A percentile compares a stretch with the other conserved stretches of the same genome.
Conservation (phyloP, 139 green algal species). For the Haematococcus lacustris region DNA sequence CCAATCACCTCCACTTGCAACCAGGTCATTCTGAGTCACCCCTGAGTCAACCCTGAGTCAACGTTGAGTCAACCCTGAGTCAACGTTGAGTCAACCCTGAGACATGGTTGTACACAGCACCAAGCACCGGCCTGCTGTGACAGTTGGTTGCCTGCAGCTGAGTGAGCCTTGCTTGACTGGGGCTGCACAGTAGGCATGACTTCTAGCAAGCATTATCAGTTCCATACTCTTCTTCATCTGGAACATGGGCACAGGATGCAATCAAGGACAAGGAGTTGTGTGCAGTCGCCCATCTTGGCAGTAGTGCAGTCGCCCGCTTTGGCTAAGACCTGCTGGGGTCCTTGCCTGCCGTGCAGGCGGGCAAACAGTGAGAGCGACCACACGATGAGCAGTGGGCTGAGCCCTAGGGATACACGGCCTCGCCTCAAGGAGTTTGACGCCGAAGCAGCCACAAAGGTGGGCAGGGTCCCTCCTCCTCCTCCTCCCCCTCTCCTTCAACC, state of each 20-base stretch:
- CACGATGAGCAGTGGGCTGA: slow-evolving; percentile 65
- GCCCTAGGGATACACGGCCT: slow-evolving; percentile 30
- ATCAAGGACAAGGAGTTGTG: not conserved
- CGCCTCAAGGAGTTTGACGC: slow-evolving; percentile 18
- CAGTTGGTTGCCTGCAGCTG: too few species aligned
- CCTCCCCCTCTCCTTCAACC: not conserved
- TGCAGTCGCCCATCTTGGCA: too few species aligned
- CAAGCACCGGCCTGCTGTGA: too few species aligned
- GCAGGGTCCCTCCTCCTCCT: not conserved
- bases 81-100: too few species aligned
- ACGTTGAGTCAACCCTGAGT: too few species aligned
- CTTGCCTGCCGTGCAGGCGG: not conserved
- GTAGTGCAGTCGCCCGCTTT: too few species aligned
- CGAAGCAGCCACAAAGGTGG: slow-evolving; percentile 28
- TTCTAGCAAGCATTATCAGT: not conserved
- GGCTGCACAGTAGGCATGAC: too few species aligned
- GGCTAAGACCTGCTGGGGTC: too few species aligned
- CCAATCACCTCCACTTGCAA: not conserved
- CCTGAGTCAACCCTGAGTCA: not conserved
- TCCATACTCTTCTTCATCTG: not conserved
- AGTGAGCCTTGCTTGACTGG: too few species aligned
- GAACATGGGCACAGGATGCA: not conserved
- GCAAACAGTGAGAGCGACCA: slow-evolving; percentile 12
- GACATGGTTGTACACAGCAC: not conserved
- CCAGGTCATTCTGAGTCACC: not conserved